Conservation (phyloP, 371 early-diverging fungal species). For the Umbelopsis sp. region DNA sequence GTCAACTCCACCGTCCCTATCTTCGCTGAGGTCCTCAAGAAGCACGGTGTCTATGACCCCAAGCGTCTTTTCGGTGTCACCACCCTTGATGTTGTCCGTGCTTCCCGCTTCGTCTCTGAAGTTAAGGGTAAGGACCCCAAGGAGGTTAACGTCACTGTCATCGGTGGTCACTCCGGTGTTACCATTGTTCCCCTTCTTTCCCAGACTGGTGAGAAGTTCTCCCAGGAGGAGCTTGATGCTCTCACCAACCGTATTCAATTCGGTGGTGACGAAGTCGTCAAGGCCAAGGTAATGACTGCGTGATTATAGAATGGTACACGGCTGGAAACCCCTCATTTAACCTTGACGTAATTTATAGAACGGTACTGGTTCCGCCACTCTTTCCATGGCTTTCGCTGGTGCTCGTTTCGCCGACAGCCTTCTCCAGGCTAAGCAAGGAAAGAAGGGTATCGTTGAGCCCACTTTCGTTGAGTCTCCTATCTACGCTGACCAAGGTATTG, state of each 20-base stretch:
- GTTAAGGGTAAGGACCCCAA: conserved; percentile 76
- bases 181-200: conserved; percentile 98
- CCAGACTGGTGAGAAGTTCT: conserved; percentile 82
- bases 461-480: conserved; percentile 75
- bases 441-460: conserved; percentile 72
- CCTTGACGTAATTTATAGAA: conserved; percentile 18
- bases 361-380: conserved; percentile 81
- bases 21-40: conserved; percentile 96
- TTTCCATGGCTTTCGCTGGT: conserved; percentile 93
- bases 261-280: conserved; percentile 96
- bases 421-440: conserved; percentile 70
- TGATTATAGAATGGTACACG: too few species aligned
- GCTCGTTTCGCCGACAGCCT: conserved; percentile 81
- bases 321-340: too few species aligned
- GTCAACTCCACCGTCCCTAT: conserved; percentile 99
- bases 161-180: conserved; percentile 99
- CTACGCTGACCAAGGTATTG: conserved; percentile 52
- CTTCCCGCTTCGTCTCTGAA: conserved; percentile 94
- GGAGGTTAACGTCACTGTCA: conserved; percentile 85
- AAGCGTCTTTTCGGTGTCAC: conserved; percentile 97
- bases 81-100: conserved; percentile 97
- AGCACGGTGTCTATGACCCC: conserved; percentile 92
- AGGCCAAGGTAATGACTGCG: conserved; percentile 71
- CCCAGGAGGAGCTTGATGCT: conserved; percentile 88
- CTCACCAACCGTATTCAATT: conserved; percentile 94